Evolutionary conservation across 306 rosid species (phyloP).

Genomic region (Quercus variabilis): DNA sequence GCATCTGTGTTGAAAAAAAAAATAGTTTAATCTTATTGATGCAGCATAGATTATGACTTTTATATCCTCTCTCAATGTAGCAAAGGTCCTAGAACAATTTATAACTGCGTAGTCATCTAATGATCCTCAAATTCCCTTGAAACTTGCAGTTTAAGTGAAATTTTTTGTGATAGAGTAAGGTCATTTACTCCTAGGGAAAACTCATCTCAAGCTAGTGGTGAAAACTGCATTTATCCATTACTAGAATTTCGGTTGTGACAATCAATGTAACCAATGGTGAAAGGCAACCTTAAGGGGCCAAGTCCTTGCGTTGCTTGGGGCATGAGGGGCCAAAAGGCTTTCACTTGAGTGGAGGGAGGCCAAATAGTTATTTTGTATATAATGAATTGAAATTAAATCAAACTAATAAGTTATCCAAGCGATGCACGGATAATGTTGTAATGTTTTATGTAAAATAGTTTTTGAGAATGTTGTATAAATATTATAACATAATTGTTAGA

Average conservation of each 20-base stretch:
- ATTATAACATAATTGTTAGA: too few relatives aligned
- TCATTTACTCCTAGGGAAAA: not conserved
- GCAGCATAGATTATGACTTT: not conserved
- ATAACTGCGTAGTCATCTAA: not conserved
- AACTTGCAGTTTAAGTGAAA: not conserved
- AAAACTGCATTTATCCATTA: not conserved
- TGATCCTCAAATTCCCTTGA: not conserved
- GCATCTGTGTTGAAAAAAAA: not conserved
- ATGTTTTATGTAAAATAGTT: too few relatives aligned
- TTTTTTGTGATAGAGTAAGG: not conserved
- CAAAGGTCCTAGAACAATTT: not conserved
- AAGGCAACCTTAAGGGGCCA: too few relatives aligned
- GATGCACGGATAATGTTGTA: too few relatives aligned
- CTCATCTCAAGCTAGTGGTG: not conserved
- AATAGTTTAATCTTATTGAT: not conserved
- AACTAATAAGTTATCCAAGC: too few relatives aligned
- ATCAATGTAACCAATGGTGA: too few relatives aligned
- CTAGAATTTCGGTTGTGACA: not conserved
- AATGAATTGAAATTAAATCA: too few relatives aligned
- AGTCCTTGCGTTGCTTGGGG: accelerated
- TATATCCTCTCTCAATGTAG: not conserved
- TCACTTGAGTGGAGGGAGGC: too few relatives aligned
- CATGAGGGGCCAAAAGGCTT: too few relatives aligned
- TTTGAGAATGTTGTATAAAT: too few relatives aligned
- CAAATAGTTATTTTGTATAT: too few relatives aligned